A percentile compares a stretch with the other conserved stretches of the same genome.
phyloP scores from a whole-genome alignment of 345 rosid genomes.

The Diplotaxis tenuifolia region DNA sequence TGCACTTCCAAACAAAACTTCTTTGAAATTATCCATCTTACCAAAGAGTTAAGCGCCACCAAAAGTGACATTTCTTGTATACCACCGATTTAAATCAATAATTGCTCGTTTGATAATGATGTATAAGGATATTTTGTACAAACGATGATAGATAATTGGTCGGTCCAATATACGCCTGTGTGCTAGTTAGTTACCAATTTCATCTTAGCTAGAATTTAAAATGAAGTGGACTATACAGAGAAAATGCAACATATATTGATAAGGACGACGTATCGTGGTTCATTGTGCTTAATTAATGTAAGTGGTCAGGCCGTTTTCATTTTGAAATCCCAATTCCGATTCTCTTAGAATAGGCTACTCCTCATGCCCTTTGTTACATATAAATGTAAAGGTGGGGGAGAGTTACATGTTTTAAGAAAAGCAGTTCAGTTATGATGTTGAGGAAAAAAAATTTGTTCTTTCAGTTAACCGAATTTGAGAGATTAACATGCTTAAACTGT shows the following conservation, averaged over 20 bases:
- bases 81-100: slow-evolving; percentile 20
- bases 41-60: slow-evolving; percentile 27
- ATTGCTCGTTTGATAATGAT: slow-evolving; percentile 13
- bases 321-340: too few relatives aligned
- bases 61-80: slow-evolving; percentile 14
- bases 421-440: not conserved
- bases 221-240: not conserved
- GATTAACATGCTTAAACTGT: not conserved
- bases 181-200: slow-evolving; percentile 30
- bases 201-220: slow-evolving; percentile 13
- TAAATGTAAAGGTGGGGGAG: not conserved
- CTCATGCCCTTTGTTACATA: not conserved
- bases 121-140: not conserved
- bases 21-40: slow-evolving; percentile 13
- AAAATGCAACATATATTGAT: not conserved
- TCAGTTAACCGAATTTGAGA: not conserved
- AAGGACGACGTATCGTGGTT: not conserved
- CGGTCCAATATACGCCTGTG: slow-evolving; percentile 1
- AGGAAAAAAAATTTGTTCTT: not conserved
- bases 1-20: slow-evolving; percentile 27
- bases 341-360: too few relatives aligned
- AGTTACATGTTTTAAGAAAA: not conserved
- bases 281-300: not conserved
- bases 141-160: slow-evolving; percentile 5
- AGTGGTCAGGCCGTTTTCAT: not conserved